A percentile compares a stretch with the other conserved stretches of the same genome.
phyloP scores from a whole-genome alignment of 306 rosid genomes.

The Quercus gilva region DNA sequence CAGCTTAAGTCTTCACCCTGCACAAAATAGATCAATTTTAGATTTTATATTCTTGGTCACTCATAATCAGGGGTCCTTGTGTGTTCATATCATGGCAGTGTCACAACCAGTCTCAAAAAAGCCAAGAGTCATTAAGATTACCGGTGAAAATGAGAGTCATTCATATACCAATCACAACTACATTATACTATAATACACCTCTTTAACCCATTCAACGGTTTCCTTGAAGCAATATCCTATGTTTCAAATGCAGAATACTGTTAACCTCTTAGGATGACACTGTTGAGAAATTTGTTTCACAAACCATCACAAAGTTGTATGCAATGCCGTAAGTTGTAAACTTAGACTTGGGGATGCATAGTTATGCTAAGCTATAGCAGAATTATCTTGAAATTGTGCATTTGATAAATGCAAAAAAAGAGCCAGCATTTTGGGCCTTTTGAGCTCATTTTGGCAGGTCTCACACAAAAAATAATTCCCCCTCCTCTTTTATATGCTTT shows the following conservation, averaged over 20 bases:
- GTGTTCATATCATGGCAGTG: neutral
- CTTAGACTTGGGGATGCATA: neutral
- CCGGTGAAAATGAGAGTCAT: neutral
- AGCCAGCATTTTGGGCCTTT: too few species aligned
- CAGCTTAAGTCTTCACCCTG: constrained; percentile 14
- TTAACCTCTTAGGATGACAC: neutral
- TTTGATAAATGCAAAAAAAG: too few species aligned
- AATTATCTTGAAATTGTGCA: neutral
- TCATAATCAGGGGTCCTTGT: neutral
- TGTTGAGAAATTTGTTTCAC: neutral
- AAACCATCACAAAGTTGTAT: neutral
- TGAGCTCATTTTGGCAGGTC: too few species aligned
- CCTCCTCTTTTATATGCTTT: too few species aligned
- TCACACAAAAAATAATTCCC: too few species aligned
- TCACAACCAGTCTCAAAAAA: neutral
- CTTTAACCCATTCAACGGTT: neutral
- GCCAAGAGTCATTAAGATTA: neutral
- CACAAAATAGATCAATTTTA: constrained; percentile 6
- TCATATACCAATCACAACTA: neutral
- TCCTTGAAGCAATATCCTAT: neutral
- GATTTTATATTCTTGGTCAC: neutral
- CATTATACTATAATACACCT: too few species aligned
- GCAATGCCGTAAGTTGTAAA: neutral
- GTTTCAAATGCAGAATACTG: neutral
- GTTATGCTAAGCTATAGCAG: neutral